Percentiles rank a stretch among this genome's conserved stretches.
These are phyloP conservation scores for Phylloporus sp. DNA, from an alignment of 768 basidiomycete genomes.

Conservation along the genomic window DNA sequence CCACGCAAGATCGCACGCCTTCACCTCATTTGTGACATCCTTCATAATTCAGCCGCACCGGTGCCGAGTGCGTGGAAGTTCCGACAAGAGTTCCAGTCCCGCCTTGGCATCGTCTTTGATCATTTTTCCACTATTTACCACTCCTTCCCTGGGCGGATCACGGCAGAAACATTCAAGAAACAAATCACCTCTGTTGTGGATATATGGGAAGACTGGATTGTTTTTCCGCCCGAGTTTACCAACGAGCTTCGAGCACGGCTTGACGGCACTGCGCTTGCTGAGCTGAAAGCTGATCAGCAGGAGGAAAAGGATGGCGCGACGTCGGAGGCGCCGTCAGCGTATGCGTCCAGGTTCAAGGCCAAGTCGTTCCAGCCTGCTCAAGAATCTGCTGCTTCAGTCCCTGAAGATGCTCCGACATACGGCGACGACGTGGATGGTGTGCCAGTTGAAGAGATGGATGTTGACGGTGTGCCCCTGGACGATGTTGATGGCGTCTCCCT, in stretches of 20 bases:
- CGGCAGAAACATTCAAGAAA: constrained; percentile 93
- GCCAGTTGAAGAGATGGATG: constrained; percentile 46
- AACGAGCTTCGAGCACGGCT: constrained; percentile 67
- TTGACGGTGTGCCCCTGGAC: constrained; percentile 45
- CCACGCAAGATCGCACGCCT: constrained; percentile 95
- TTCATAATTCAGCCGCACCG: constrained; percentile 93
- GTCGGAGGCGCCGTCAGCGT: constrained; percentile 30
- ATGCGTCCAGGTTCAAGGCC: constrained; percentile 68
- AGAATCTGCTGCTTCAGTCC: constrained; percentile 27
- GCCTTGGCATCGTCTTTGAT: constrained; percentile 92
- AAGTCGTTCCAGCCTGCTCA: constrained; percentile 74
- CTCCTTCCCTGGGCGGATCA: constrained; percentile 93
- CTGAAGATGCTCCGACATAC: constrained; percentile 33
- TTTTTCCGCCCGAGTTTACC: constrained; percentile 87
- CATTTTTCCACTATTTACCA: constrained; percentile 93
- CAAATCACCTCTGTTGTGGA: constrained; percentile 88
- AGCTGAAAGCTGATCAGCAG: constrained; percentile 27
- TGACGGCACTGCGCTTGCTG: constrained; percentile 49
- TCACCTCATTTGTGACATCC: constrained; percentile 94
- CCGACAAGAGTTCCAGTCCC: constrained; percentile 87
- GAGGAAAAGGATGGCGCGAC: constrained; percentile 14
- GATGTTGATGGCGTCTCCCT: constrained; percentile 27
- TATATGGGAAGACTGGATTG: constrained; percentile 98
- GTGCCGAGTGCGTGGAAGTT: constrained; percentile 98
- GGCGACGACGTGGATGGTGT: constrained; percentile 52